phyloP scores from a whole-genome alignment of 169 alveolate species.

The Cryptosporidium canis region DNA sequence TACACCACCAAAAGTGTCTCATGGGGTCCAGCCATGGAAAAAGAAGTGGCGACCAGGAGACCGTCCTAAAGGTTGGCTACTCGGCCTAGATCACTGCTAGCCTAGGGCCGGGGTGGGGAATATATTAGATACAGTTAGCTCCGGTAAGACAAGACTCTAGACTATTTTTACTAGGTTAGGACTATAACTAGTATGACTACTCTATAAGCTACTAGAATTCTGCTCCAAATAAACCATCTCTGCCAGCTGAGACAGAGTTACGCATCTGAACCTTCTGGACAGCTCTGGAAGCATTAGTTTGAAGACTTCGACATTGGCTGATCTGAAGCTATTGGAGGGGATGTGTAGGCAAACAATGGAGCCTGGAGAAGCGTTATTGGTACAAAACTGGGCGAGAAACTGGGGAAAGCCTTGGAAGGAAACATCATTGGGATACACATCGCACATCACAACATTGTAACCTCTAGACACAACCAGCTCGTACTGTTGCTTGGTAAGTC shows the following conservation, averaged over 20 bases:
- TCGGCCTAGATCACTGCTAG: neutral
- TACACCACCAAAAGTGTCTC: constrained; percentile 83
- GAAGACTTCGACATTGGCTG: constrained; percentile 60
- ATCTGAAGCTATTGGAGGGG: constrained; percentile 66
- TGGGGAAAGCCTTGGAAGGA: constrained; percentile 66
- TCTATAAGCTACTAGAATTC: neutral
- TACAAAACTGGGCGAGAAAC: constrained; percentile 68
- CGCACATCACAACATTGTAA: constrained; percentile 70
- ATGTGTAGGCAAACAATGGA: constrained; percentile 70
- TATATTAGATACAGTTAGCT: neutral
- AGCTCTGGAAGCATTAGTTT: constrained; percentile 65
- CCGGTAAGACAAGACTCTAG: neutral
- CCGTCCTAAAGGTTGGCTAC: neutral
- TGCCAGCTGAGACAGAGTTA: constrained; percentile 71
- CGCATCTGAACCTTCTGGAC: constrained; percentile 45
- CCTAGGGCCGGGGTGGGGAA: neutral
- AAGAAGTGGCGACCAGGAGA: neutral
- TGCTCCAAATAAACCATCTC: constrained; percentile 4
- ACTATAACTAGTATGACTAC: neutral
- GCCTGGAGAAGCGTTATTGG: constrained; percentile 73
- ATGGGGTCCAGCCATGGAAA: neutral
- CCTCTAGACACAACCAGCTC: constrained; percentile 62
- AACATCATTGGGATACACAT: constrained; percentile 73
- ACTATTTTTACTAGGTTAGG: neutral
- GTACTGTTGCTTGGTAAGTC: constrained; percentile 55